A percentile compares a stretch with the other conserved stretches of the same genome.
phyloP scores from a whole-genome alignment of 2,329 filamentous ascomycete species.

The Fusarium decemcellulare region DNA sequence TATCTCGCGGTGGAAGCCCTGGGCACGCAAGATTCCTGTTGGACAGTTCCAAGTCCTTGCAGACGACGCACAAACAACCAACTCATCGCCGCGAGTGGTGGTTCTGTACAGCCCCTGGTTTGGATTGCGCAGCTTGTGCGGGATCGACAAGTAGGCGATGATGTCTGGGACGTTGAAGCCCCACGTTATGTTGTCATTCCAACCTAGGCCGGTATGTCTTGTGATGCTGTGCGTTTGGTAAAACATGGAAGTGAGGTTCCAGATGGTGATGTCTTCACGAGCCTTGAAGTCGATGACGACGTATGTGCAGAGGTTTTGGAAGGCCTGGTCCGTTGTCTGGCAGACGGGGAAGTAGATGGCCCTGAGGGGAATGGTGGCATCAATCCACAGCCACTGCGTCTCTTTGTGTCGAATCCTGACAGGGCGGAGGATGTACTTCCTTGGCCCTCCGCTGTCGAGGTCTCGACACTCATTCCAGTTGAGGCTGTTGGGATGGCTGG shows the following conservation, averaged over 20 bases:
- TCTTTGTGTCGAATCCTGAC: rapidly evolving
- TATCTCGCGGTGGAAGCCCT: conserved; percentile 13
- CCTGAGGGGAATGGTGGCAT: conserved; percentile 9
- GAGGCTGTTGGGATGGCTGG: conserved; percentile 10
- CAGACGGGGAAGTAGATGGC: conserved; percentile 17
- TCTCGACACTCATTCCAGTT: conserved; percentile 27
- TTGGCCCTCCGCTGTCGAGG: not conserved
- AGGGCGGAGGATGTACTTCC: conserved; percentile 23
- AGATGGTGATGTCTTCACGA: rapidly evolving
- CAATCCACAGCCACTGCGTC: conserved; percentile 21
- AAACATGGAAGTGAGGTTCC: not conserved
- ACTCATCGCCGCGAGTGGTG: not conserved
- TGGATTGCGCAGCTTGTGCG: conserved; percentile 12
- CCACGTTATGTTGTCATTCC: not conserved
- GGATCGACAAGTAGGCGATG: conserved; percentile 20
- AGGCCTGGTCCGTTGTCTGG: not conserved
- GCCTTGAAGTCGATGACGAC: conserved; percentile 25
- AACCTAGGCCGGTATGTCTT: not conserved
- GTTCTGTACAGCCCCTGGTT: not conserved
- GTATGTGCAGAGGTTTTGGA: conserved; percentile 5
- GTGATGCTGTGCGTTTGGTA: rapidly evolving
- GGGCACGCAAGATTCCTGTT: rapidly evolving
- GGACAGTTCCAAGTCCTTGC: not conserved
- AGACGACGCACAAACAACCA: not conserved
- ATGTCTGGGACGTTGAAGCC: conserved; percentile 8